Percentiles rank a stretch among this genome's conserved stretches.
Evolutionary conservation across 106 monocot genomes (phyloP).

Genomic region (Agapanthus africanus): DNA sequence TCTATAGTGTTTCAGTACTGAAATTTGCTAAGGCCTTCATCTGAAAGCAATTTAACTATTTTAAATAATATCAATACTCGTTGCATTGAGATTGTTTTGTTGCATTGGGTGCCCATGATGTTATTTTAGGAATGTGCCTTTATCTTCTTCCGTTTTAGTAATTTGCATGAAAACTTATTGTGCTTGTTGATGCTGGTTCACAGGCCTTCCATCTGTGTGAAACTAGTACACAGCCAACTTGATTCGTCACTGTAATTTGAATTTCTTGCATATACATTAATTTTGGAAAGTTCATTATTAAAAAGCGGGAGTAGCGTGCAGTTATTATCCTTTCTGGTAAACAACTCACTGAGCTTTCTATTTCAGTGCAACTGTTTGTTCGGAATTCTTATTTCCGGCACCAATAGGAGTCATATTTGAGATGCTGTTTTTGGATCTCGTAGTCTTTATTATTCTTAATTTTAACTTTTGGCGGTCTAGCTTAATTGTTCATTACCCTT

Average conservation of each 20-base stretch:
- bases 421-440: neutral
- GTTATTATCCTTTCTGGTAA: neutral
- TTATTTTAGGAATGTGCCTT: no score
- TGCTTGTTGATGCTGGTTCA: no score
- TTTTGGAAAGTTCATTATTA: no score
- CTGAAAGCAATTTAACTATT: no score
- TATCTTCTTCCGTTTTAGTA: no score
- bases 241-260: neutral
- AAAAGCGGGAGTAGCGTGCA: no score
- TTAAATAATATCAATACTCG: no score
- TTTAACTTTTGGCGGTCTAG: neutral
- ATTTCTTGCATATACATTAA: conserved; percentile 2
- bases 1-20: no score
- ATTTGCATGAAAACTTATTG: no score
- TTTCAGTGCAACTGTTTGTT: neutral
- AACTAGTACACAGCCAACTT: neutral
- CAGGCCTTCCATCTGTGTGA: neutral
- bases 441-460: neutral
- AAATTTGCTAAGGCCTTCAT: no score
- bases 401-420: neutral
- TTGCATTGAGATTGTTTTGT: no score
- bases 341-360: neutral
- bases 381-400: neutral
- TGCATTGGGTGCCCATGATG: no score
- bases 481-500: neutral